Conservation (phyloP, 345 rosid genomes). For the Aegle marmelos region DNA sequence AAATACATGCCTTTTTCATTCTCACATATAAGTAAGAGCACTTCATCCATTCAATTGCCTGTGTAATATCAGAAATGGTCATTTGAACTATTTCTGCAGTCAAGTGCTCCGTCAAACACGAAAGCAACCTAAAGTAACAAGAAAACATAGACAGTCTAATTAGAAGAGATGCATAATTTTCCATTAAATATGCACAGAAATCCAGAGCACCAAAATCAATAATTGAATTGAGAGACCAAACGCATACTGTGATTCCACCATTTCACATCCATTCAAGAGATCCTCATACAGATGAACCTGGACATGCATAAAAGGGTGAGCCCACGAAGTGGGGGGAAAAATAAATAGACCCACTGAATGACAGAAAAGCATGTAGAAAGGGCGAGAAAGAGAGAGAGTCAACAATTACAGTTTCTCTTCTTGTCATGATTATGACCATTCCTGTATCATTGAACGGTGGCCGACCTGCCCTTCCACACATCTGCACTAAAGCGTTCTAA, state of each 20-base stretch:
- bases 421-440: slow-evolving; percentile 88
- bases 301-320: slow-evolving; percentile 19
- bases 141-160: slow-evolving; percentile 11
- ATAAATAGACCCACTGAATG: slow-evolving; percentile 1
- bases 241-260: slow-evolving; percentile 95
- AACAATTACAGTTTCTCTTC: slow-evolving; percentile 79
- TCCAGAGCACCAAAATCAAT: background rate
- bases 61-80: slow-evolving; percentile 74
- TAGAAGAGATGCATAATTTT: slow-evolving; percentile 1
- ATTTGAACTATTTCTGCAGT: slow-evolving; percentile 97
- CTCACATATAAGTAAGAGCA: slow-evolving; percentile 88
- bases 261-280: slow-evolving; percentile 89
- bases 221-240: slow-evolving; percentile 19
- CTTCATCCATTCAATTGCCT: slow-evolving; percentile 97
- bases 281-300: slow-evolving; percentile 95
- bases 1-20: slow-evolving; percentile 75
- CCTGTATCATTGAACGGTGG: slow-evolving; percentile 99
- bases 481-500: slow-evolving; percentile 39
- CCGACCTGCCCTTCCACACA: slow-evolving; percentile 98
- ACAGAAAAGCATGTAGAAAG: slow-evolving; percentile 20
- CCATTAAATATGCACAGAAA: background rate
- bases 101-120: slow-evolving; percentile 89
- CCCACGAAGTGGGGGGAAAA: slow-evolving; percentile 11
- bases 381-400: slow-evolving; percentile 8
- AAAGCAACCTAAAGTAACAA: slow-evolving; percentile 65